Evolutionary conservation across 2,329 filamentous ascomycete species (phyloP).

Genomic region (Ophiognomonia clavigignenti-juglandacearum): DNA sequence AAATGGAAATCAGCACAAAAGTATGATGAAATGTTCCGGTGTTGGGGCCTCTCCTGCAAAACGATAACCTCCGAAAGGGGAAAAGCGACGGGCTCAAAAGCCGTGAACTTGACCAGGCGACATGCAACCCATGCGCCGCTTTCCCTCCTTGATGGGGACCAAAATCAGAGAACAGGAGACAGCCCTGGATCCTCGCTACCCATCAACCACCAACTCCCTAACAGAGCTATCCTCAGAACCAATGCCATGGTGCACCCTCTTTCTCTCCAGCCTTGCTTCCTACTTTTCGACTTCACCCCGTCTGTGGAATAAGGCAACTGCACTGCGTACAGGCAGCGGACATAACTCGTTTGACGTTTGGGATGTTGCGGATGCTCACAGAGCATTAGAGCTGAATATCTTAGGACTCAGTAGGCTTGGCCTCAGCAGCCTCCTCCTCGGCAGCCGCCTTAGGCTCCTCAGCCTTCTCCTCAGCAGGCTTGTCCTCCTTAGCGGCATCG

Average conservation of each 20-base stretch:
- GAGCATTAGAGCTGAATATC: conserved; percentile 19
- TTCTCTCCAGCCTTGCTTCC: conserved; percentile 14
- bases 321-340: conserved; percentile 9
- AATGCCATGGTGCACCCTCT: conserved; percentile 21
- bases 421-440: conserved; percentile 32
- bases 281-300: conserved; percentile 14
- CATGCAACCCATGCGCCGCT: conserved; percentile 5
- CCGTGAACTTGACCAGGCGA: conserved; percentile 9
- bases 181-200: conserved; percentile 35
- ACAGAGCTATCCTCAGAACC: conserved; percentile 28
- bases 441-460: conserved; percentile 37
- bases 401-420: conserved; percentile 42
- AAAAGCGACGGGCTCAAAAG: conserved; percentile 1
- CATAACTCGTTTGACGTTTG: conserved; percentile 10
- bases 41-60: conserved; percentile 13
- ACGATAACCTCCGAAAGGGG: conserved; percentile 3
- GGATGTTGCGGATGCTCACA: conserved; percentile 10
- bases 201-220: conserved; percentile 31
- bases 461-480: conserved; percentile 53
- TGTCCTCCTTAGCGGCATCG: conserved; percentile 52
- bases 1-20: conserved; percentile 18
- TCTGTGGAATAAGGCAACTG: conserved; percentile 10
- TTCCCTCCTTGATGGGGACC: conserved; percentile 21
- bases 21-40: conserved; percentile 13
- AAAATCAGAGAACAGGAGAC: conserved; percentile 27